phyloP scores from a whole-genome alignment of 169 alveolate species.

The Eimeria sp. region DNA sequence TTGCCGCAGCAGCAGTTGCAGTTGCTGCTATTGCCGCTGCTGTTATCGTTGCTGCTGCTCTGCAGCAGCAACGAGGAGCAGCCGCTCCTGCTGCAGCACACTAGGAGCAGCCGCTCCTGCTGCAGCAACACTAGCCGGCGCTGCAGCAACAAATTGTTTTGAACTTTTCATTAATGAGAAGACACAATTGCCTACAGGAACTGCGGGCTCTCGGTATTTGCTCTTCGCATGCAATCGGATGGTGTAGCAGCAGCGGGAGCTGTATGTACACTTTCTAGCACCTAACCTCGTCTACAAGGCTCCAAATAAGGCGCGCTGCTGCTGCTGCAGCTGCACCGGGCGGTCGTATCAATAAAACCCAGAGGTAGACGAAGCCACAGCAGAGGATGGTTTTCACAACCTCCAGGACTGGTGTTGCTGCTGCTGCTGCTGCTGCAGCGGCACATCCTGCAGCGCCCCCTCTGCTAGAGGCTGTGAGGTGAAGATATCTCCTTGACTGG shows the following conservation, averaged over 20 bases:
- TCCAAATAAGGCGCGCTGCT: too few relatives aligned
- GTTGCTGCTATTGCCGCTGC: background rate
- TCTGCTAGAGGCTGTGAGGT: background rate
- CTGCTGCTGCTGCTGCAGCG: constrained; percentile 55
- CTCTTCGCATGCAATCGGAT: too few relatives aligned
- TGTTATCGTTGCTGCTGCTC: background rate
- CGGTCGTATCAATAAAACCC: background rate
- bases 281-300: too few relatives aligned
- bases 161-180: too few relatives aligned
- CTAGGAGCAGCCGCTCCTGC: background rate
- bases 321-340: too few relatives aligned
- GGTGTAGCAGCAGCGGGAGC: too few relatives aligned
- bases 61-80: background rate
- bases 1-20: background rate
- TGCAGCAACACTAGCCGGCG: background rate
- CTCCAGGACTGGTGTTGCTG: constrained; percentile 20
- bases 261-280: too few relatives aligned
- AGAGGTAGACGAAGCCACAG: background rate
- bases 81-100: background rate
- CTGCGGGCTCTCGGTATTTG: too few relatives aligned
- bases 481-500: background rate
- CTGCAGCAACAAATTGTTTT: constrained; percentile 14
- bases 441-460: background rate
- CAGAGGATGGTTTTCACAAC: background rate
- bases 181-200: too few relatives aligned